Evolutionary conservation across 1,284 basidiomycete genomes (phyloP).

Genomic region (Ceratobasidium sp.): DNA sequence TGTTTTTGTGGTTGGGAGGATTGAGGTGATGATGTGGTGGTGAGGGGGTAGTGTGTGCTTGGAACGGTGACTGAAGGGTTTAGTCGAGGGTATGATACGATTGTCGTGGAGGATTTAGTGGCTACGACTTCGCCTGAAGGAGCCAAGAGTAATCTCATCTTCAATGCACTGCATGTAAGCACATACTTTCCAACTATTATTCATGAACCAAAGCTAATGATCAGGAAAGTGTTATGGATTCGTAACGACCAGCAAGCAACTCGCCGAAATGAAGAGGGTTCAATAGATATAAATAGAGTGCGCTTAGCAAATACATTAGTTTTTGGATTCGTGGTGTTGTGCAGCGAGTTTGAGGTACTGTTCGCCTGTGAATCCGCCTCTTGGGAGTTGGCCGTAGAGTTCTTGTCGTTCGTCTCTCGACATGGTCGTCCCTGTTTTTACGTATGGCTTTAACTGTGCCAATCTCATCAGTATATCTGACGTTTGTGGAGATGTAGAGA

Average conservation of each 20-base stretch:
- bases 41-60: conserved; percentile 48
- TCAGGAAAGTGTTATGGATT: conserved; percentile 35
- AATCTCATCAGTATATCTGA: neutral
- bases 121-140: conserved; percentile 40
- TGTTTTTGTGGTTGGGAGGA: neutral
- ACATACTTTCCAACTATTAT: neutral
- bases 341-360: conserved; percentile 49
- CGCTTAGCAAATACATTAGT: conserved; percentile 10
- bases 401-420: conserved; percentile 30
- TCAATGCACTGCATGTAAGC: conserved; percentile 40
- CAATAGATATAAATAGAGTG: neutral
- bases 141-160: conserved; percentile 32
- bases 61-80: conserved; percentile 39
- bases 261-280: conserved; percentile 19
- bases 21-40: neutral
- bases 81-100: conserved; percentile 36
- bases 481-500: neutral
- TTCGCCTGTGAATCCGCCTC: conserved; percentile 47
- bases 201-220: neutral
- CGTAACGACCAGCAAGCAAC: conserved; percentile 26
- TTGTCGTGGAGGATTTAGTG: conserved; percentile 40
- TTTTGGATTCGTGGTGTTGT: conserved; percentile 19
- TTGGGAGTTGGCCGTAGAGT: conserved; percentile 44
- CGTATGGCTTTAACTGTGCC: conserved; percentile 64
- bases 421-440: conserved; percentile 50